phyloP scores from a whole-genome alignment of 2,329 filamentous ascomycete species.

The Fusarium proliferatum region DNA sequence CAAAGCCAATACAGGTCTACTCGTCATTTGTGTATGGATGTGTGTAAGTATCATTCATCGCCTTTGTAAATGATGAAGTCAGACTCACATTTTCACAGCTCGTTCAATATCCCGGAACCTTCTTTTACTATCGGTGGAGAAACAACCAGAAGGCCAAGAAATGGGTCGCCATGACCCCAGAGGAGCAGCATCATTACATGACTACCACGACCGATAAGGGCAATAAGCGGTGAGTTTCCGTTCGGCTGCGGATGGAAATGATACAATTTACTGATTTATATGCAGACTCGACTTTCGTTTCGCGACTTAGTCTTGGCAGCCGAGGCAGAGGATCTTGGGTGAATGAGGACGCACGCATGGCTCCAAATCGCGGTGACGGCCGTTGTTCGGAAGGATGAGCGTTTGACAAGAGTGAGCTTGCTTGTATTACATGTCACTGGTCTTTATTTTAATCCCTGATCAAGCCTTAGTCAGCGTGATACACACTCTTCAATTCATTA shows the following conservation, averaged over 20 bases:
- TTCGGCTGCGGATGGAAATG: background rate
- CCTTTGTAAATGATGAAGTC: accelerated
- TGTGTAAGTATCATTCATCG: background rate
- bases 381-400: too few species aligned
- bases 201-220: constrained; percentile 54
- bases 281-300: constrained; percentile 25
- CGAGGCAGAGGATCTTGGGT: background rate
- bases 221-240: constrained; percentile 11
- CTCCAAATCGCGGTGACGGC: too few species aligned
- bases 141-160: constrained; percentile 52
- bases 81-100: constrained; percentile 35
- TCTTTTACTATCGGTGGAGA: constrained; percentile 53
- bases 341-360: background rate
- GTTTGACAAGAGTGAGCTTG: background rate
- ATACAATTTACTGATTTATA: background rate
- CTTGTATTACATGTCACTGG: background rate
- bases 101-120: constrained; percentile 52
- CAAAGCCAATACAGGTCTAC: constrained; percentile 48
- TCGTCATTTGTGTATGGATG: constrained; percentile 7
- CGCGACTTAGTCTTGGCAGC: background rate
- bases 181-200: constrained; percentile 56
- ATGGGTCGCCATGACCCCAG: constrained; percentile 53
- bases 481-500: background rate
- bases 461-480: background rate
- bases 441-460: background rate